Conservation (phyloP, 768 basidiomycete species). For the Tulasnella sp. region DNA sequence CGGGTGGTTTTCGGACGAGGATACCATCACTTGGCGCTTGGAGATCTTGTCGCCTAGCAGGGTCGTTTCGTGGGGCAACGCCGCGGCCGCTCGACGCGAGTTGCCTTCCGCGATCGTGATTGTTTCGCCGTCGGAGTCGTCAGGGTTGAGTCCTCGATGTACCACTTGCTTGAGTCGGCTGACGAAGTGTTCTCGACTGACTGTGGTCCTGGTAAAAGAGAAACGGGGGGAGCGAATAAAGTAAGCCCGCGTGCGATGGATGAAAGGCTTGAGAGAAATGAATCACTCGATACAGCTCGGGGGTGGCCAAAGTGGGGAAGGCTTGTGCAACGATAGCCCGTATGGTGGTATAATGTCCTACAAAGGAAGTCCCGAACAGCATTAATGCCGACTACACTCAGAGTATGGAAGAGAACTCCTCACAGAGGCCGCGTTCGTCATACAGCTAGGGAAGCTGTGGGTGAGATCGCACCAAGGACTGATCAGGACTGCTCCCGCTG, state of each 20-base stretch:
- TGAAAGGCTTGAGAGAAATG: constrained; percentile 20
- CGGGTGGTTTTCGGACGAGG: not conserved
- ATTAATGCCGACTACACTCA: not conserved
- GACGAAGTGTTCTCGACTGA: constrained; percentile 16
- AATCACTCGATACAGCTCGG: constrained; percentile 20
- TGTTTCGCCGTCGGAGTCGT: constrained; percentile 3
- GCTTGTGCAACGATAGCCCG: constrained; percentile 61
- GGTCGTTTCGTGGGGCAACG: not conserved
- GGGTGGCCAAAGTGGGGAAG: constrained; percentile 48
- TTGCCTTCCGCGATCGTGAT: not conserved
- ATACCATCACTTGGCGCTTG: not conserved
- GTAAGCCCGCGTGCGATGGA: constrained; percentile 19
- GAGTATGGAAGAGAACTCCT: constrained; percentile 17
- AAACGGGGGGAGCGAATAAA: too few species aligned
- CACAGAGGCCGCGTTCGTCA: constrained; percentile 75
- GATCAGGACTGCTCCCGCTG: constrained; percentile 80
- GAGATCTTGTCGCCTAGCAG: not conserved
- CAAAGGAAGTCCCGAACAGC: not conserved
- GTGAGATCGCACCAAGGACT: constrained; percentile 95
- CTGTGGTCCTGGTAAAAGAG: constrained; percentile 37
- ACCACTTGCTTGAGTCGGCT: not conserved
- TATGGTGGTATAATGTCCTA: constrained; percentile 74
- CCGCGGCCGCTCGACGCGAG: not conserved
- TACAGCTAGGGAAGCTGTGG: constrained; percentile 85
- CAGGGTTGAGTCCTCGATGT: constrained; percentile 5